Percentiles rank a stretch among this genome's conserved stretches.
phyloP scores from a whole-genome alignment of 1,139 yeast species.

The Yamadazyma membranifaciens region DNA sequence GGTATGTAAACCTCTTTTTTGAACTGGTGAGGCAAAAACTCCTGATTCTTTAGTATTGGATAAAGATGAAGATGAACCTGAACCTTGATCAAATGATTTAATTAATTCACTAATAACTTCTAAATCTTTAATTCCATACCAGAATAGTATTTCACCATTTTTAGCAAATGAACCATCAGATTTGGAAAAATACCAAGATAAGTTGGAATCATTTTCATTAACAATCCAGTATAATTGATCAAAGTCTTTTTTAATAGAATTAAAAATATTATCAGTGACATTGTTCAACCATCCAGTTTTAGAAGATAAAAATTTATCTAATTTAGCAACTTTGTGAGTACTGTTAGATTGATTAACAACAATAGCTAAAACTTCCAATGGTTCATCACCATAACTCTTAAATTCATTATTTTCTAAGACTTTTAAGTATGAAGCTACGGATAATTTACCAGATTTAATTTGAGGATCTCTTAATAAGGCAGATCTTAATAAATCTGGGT shows the following conservation, averaged over 20 bases:
- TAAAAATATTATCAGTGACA: slow-evolving; percentile 92
- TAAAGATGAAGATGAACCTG: slow-evolving; percentile 27
- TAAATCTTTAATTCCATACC: slow-evolving; percentile 83
- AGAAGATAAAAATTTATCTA: slow-evolving; percentile 85
- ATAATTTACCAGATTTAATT: slow-evolving; percentile 64
- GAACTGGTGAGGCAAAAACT: slow-evolving; percentile 36
- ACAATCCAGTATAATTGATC: slow-evolving; percentile 81
- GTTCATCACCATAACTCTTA: slow-evolving; percentile 92
- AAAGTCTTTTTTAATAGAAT: slow-evolving; percentile 74
- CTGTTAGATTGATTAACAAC: slow-evolving; percentile 44
- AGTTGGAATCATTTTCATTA: slow-evolving; percentile 84
- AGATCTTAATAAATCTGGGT: slow-evolving; percentile 71
- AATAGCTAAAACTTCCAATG: slow-evolving; percentile 89
- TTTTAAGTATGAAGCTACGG: slow-evolving; percentile 82
- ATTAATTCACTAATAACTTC: slow-evolving; percentile 62
- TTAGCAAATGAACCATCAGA: slow-evolving; percentile 93
- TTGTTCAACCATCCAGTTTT: slow-evolving; percentile 96
- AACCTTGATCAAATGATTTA: slow-evolving; percentile 51
- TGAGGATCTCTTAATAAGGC: slow-evolving; percentile 79
- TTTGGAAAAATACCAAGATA: slow-evolving; percentile 88
- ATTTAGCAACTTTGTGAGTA: slow-evolving; percentile 48
- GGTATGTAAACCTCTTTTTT: slow-evolving; percentile 39
- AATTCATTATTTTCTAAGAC: slow-evolving; percentile 61
- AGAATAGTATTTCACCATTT: slow-evolving; percentile 86
- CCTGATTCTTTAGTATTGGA: slow-evolving; percentile 43